Conservation (phyloP, 805 yeast species). For the Ogataea henricii region DNA sequence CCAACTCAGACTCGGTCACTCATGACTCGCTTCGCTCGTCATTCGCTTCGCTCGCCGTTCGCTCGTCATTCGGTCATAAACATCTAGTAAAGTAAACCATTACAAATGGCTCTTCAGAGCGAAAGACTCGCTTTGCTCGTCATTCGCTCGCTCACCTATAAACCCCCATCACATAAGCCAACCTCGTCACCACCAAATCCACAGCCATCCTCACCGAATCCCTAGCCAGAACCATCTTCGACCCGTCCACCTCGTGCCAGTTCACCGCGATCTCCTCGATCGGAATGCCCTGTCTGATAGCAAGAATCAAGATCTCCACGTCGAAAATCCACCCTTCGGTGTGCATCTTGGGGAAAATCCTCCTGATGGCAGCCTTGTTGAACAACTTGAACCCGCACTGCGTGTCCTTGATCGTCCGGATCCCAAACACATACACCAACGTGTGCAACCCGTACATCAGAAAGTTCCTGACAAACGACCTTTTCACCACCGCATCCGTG, state of each 20-base stretch:
- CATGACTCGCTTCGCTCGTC: not conserved
- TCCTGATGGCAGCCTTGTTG: slow-evolving; percentile 62
- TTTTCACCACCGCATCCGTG: slow-evolving; percentile 94
- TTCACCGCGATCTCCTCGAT: slow-evolving; percentile 81
- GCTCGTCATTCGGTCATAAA: no score
- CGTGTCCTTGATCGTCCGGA: slow-evolving; percentile 83
- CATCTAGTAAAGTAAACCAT: no score
- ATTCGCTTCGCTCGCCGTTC: not conserved
- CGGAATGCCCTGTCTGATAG: slow-evolving; percentile 65
- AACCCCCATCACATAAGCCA: slow-evolving; percentile 84
- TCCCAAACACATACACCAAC: slow-evolving; percentile 85
- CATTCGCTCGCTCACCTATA: slow-evolving; percentile 38
- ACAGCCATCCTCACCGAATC: slow-evolving; percentile 93
- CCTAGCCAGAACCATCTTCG: slow-evolving; percentile 87
- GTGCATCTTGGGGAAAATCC: slow-evolving; percentile 86
- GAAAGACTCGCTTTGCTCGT: not conserved
- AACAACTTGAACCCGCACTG: slow-evolving; percentile 97
- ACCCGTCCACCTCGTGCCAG: slow-evolving; percentile 97
- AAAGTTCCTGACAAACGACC: slow-evolving; percentile 84
- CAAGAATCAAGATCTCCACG: slow-evolving; percentile 86
- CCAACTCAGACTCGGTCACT: no score
- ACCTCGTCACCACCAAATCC: slow-evolving; percentile 85
- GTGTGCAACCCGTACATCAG: slow-evolving; percentile 92
- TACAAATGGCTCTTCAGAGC: no score
- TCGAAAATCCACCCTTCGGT: slow-evolving; percentile 99